Base-by-base conservation (phyloP, 169 alveolate genomes). In the Cryptosporidium sp. region DNA sequence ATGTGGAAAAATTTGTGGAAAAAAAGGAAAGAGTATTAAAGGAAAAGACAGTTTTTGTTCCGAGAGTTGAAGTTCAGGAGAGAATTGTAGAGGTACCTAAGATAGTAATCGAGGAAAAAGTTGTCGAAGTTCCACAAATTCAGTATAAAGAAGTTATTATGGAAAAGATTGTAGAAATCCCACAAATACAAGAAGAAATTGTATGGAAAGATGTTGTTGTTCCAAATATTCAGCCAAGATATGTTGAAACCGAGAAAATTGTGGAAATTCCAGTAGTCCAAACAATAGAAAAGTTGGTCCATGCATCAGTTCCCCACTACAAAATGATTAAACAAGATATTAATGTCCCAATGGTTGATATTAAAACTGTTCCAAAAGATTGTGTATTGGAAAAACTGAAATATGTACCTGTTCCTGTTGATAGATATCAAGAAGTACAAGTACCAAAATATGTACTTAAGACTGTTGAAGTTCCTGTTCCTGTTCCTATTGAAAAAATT, bases 1-100 rank as follows among this genome's bases (percentile, higher is more conserved):
- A 80, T 80, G 89, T 80, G 12, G 89, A 80, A 23, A 80, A 80
- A 65, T 62, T 41, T 62, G 74, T 80, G 7, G 89, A 80, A 80
- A 59, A 62, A 26, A 31, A 31, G 26, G 80, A 80, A 45, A 80
- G 75, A 59, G 75, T 80, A 8, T 16, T 80, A 55, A 80, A 80
- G 43, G 89, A 80, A 48, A 80, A 80, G 21, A 80, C 89, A 0
- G 75, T 80, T 3, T 80, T 62, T 80, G 89, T 80, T 6, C 89
- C 89, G 14, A 58, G 75, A 9, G 48, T 80, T 35, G 89, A 80
- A 26, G 35, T 80, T 43, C 89, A 80, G 45, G 89, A 80, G 31
- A 80, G 89, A 62, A 43, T 80, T 12, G 89, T 80, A 12, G 89
- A 80, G 29, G 89, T 80, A 18, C 89, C 89, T 26, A 80, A 80